phyloP scores from a whole-genome alignment of 169 alveolate species.

The Plasmodium gallinaceum region DNA sequence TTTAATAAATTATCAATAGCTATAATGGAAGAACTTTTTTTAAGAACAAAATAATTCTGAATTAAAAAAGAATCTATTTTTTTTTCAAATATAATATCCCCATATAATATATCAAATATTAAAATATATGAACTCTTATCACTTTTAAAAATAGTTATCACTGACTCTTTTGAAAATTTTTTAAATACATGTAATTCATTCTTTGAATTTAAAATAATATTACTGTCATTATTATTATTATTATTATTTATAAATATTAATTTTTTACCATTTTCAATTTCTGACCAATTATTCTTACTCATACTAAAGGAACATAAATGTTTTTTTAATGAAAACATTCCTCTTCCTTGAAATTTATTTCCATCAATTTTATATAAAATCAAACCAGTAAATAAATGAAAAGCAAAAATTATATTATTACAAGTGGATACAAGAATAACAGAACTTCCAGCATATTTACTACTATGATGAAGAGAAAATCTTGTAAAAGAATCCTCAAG shows the following conservation, averaged over 20 bases:
- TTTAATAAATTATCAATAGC: slow-evolving; percentile 32
- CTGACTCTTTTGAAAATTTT: slow-evolving; percentile 64
- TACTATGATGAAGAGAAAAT: slow-evolving; percentile 30
- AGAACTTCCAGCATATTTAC: slow-evolving; percentile 56
- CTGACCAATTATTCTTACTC: slow-evolving; percentile 62
- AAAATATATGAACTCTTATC: slow-evolving; percentile 35
- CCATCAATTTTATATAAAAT: slow-evolving; percentile 70
- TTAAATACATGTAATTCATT: slow-evolving; percentile 37
- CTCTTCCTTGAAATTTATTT: slow-evolving; percentile 28
- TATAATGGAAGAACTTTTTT: slow-evolving; percentile 15
- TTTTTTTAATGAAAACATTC: slow-evolving; percentile 17
- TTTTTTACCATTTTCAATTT: slow-evolving; percentile 43
- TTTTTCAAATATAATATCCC: slow-evolving; percentile 41
- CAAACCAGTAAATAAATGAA: slow-evolving; percentile 61
- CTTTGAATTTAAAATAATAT: slow-evolving; percentile 9
- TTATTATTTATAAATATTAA: slow-evolving; percentile 8
- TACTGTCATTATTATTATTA: not conserved
- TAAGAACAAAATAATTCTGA: slow-evolving; percentile 36
- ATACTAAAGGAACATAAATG: slow-evolving; percentile 7
- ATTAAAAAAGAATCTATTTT: slow-evolving; percentile 54
- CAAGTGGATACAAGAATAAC: slow-evolving; percentile 45
- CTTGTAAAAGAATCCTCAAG: slow-evolving; percentile 22
- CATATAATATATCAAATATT: slow-evolving; percentile 54
- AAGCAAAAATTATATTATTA: slow-evolving; percentile 65
- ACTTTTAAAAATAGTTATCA: slow-evolving; percentile 34